phyloP scores from a whole-genome alignment of 805 yeast genomes.

The Kluyveromyces wickerhamii region DNA sequence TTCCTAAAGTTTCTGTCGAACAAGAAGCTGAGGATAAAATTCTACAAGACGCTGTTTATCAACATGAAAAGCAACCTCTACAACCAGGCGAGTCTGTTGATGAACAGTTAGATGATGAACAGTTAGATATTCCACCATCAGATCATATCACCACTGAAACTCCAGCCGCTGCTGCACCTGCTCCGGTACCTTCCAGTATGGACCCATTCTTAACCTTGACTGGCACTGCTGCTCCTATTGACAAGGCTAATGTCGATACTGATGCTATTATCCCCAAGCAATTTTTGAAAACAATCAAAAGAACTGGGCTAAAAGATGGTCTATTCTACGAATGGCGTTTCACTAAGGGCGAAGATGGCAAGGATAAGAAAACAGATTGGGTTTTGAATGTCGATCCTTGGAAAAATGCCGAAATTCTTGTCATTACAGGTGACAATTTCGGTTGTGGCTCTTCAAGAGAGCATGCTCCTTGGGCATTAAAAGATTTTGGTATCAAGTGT shows the following conservation, averaged over 20 bases:
- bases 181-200: constrained; percentile 46
- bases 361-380: constrained; percentile 80
- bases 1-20: constrained; percentile 44
- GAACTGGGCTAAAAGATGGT: constrained; percentile 87
- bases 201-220: constrained; percentile 67
- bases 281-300: constrained; percentile 93
- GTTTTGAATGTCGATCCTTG: constrained; percentile 81
- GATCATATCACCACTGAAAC: constrained; percentile 35
- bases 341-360: constrained; percentile 57
- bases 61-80: constrained; percentile 58
- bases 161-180: constrained; percentile 26
- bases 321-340: constrained; percentile 88
- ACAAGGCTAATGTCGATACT: constrained; percentile 92
- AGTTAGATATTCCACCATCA: constrained; percentile 56
- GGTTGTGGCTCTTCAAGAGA: constrained; percentile 99
- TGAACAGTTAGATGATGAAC: constrained; percentile 44
- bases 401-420: constrained; percentile 69
- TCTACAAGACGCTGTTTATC: constrained; percentile 62
- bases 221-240: constrained; percentile 90
- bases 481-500: constrained; percentile 93
- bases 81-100: constrained; percentile 44
- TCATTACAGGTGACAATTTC: constrained; percentile 93
- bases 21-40: constrained; percentile 42
- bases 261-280: constrained; percentile 99
- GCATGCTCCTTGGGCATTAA: constrained; percentile 99